Conservation (phyloP, 768 basidiomycete genomes). For the Podaxis sp. region DNA sequence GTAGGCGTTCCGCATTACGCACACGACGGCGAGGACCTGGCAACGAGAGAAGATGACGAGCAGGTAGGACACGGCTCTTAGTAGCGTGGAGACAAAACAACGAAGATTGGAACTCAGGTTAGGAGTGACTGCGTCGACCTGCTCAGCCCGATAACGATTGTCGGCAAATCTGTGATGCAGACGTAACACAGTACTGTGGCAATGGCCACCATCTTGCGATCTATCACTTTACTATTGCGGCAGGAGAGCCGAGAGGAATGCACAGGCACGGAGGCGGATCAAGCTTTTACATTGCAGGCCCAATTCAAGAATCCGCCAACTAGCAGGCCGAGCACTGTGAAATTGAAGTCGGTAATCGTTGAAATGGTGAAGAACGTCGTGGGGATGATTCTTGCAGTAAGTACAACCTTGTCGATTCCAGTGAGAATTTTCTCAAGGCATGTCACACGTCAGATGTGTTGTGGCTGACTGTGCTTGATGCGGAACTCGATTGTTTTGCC, state of each 20-base stretch:
- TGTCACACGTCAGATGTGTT: conserved; percentile 36
- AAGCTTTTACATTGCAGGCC: conserved; percentile 31
- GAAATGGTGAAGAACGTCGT: conserved; percentile 35
- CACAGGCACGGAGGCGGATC: conserved; percentile 23
- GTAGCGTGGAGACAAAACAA: too few species aligned
- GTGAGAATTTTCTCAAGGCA: conserved; percentile 20
- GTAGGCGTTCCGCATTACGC: background rate
- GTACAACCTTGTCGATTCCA: conserved; percentile 11
- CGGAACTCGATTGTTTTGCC: conserved; percentile 37
- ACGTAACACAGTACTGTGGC: conserved; percentile 35
- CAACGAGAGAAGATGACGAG: background rate
- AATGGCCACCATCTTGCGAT: conserved; percentile 34
- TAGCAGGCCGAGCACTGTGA: conserved; percentile 23
- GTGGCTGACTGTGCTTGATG: conserved; percentile 34
- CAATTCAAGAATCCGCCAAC: conserved; percentile 30
- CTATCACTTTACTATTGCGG: conserved; percentile 26
- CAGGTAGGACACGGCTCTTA: background rate
- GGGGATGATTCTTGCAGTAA: conserved; percentile 38
- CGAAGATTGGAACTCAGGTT: conserved; percentile 8
- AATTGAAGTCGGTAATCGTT: conserved; percentile 30
- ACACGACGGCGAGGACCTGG: background rate
- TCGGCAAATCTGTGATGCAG: conserved; percentile 32
- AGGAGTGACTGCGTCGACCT: conserved; percentile 44
- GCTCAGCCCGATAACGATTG: conserved; percentile 40
- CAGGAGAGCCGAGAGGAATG: conserved; percentile 27